These are phyloP conservation scores for Alternaria sp. DNA, from an alignment of 2,329 filamentous ascomycete genomes.

Conservation along the genomic window DNA sequence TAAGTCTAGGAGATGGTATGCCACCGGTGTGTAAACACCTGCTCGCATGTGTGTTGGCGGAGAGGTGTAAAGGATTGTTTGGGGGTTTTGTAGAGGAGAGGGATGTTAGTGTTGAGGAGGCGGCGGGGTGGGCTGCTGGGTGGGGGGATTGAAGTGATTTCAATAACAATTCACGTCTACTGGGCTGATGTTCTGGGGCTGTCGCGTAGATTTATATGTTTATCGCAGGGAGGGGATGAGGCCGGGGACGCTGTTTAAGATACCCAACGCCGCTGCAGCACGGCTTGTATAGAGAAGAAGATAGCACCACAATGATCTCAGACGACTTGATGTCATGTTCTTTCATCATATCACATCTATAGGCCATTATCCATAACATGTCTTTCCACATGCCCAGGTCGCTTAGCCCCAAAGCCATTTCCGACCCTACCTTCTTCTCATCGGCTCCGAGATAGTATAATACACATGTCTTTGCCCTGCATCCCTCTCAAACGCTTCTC, in stretches of 20 bases:
- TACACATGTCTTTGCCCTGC: conserved; percentile 23
- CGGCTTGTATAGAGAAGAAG: conserved; percentile 3
- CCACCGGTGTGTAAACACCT: conserved; percentile 84
- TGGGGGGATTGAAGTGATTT: conserved; percentile 37
- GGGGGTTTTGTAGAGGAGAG: conserved; percentile 62
- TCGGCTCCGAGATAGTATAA: conserved; percentile 24
- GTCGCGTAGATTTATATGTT: not conserved
- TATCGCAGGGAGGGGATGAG: fast-evolving
- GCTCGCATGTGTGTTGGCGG: conserved; percentile 78
- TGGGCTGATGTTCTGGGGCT: too few species aligned
- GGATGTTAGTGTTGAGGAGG: conserved; percentile 66
- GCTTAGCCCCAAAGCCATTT: not conserved
- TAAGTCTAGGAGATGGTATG: conserved; percentile 51
- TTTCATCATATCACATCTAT: conserved; percentile 31
- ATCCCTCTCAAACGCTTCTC: conserved; percentile 23
- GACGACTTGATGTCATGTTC: not conserved
- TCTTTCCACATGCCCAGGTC: conserved; percentile 4
- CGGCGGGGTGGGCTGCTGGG: conserved; percentile 69
- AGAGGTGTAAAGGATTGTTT: conserved; percentile 67
- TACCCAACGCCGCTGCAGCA: conserved; percentile 30
- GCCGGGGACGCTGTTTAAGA: conserved; percentile 15
- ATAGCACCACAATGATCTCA: not conserved
- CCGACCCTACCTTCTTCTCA: not conserved
- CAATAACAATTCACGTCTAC: not conserved
- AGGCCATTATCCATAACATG: conserved; percentile 27